Base-by-base conservation (phyloP, 352 stramenopile genomes). In the Globisporangium canariense region DNA sequence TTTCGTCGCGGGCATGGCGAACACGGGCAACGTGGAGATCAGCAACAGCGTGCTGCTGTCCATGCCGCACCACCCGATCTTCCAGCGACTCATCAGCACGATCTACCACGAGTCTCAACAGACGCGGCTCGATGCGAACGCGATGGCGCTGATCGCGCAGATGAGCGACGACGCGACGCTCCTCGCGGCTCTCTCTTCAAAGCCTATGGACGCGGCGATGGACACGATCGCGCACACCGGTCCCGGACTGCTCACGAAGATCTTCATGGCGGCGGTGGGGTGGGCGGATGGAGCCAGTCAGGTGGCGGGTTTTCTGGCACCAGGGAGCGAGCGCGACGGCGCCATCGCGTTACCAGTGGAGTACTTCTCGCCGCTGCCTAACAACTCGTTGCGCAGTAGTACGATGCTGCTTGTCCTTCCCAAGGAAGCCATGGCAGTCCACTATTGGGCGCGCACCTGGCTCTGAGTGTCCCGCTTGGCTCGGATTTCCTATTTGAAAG, bases 21-120 rank as follows among this genome's bases (percentile, higher is more conserved):
- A 91, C 71, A 85, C 77, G 2, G 73, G 70, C 50, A 81, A 77
- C 34, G 68, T 92, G 8, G 82, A 92, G 81, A 71, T 91, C 36
- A 92, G 88, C 73, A 92, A 91, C 58, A 84, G 72, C 10, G 64
- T 91, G n/a, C 64, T 92, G 22, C 75, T 74, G 11, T 73, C 71
- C 2, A 40, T 18, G 8, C 56, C 62, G 20, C 43, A 52, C 22
- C 76, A 84, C 43, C 60, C 69, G 22, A 80, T 84, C 20, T 40
- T 81, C 11, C 40, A 25, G 7, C 63, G 68, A 16, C 46, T 84
- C n/a, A 68, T 84, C 30, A 58, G 76, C 3, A 64, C 56, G 46
- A 81, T 81, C 61, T 11, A 67, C 40, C 56, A 28, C 7, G 41
- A 60, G 8, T 43, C 25, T 0, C 38, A 67, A 8, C 61, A 65